phyloP scores from a whole-genome alignment of 2,329 filamentous ascomycete genomes.

The Cytospora piceae region DNA sequence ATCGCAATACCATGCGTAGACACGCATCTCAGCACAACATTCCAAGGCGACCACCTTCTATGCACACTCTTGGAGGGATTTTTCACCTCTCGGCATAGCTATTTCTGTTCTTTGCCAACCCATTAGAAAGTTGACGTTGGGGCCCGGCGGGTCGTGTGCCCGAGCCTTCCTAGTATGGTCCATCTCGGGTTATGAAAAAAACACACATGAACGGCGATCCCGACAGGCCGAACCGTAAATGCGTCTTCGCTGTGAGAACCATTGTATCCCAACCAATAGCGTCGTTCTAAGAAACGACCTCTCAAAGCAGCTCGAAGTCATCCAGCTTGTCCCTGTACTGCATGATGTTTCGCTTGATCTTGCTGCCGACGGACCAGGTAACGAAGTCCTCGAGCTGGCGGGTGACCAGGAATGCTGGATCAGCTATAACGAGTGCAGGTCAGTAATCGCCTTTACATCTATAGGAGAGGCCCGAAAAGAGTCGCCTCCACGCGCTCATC shows the following conservation, averaged over 20 bases:
- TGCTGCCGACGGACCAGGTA: conserved; percentile 93
- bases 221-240: background rate
- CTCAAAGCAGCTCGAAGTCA: conserved; percentile 87
- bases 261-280: background rate
- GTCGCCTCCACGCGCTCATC: background rate
- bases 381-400: conserved; percentile 94
- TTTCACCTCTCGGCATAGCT: background rate
- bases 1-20: conserved; percentile 5
- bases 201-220: background rate
- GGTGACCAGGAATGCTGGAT: conserved; percentile 87
- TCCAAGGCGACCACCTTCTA: background rate
- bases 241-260: background rate
- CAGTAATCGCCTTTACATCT: background rate
- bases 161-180: background rate
- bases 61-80: conserved; percentile 1
- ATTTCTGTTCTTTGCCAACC: background rate
- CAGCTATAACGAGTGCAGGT: conserved; percentile 47
- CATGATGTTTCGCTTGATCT: conserved; percentile 96
- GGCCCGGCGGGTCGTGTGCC: background rate
- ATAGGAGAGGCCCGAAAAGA: background rate
- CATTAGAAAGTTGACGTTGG: background rate
- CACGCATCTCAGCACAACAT: conserved; percentile 4
- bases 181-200: background rate
- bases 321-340: conserved; percentile 94
- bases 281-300: background rate